Base-by-base conservation (phyloP, 208 protist species). In the Angomonas ambiguus region DNA sequence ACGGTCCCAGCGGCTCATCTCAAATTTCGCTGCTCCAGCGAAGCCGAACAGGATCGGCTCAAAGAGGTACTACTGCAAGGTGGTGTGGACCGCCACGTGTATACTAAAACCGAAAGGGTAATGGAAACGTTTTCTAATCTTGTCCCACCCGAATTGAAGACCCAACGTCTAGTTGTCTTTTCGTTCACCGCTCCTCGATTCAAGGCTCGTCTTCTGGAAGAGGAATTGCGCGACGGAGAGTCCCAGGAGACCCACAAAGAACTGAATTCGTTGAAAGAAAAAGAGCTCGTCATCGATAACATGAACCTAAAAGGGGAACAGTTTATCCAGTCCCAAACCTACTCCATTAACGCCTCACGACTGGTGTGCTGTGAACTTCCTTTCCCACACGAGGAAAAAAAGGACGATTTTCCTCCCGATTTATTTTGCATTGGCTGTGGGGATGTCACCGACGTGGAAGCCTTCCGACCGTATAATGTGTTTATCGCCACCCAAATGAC, bases 1-100 rank as follows among this genome's bases (percentile, higher is more conserved):
- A 76, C 70, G 0, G 49, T 72, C 11, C 74, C 78, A 4, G 76
- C 70, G 33, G 60, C 51, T 33, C 64, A 71, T 28, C 22, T 78
- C n/a, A 18, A 20, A 18, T 77, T 56, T 22, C 33, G 56, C 31
- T 62, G 56, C 16, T 10, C 25, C 2, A 30, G 31, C 2, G 31
- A n/a, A 8, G 56, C 11, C 31, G 28, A 62, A 35, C 3, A 25
- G 5, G 13, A 42, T 24, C 30, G 25, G 30, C 16, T 62, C 1
- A 35, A 42, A 22, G 31, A 42, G 2, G 28, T 16, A 2, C 56
- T 62, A 25, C 13, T 24, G 56, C 56, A 30, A 32, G n/a, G 56
- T 31, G 56, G 25, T 32, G 24, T 32, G 13, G 28, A 62, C 20
- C 24, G 11, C 6, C 53, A 34, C 24, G 56, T 62, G 30, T 62